phyloP scores from a whole-genome alignment of 2,329 filamentous ascomycete species.

The Grosmannia clavigera region DNA sequence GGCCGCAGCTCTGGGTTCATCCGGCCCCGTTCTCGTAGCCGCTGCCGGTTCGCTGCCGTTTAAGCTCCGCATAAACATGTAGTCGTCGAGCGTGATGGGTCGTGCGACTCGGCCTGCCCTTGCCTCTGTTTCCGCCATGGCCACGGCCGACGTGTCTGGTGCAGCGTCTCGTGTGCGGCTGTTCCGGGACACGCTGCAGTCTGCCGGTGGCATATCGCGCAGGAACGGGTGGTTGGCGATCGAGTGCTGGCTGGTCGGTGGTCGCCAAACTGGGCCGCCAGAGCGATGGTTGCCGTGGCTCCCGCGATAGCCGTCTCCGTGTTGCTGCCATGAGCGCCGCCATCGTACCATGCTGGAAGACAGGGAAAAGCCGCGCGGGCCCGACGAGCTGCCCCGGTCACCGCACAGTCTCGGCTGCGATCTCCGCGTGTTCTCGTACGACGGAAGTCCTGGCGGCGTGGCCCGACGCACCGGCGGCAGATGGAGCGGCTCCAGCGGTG shows the following conservation, averaged over 20 bases:
- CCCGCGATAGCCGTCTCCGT: not conserved
- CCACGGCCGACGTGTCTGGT: not conserved
- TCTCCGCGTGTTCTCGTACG: slow-evolving; percentile 7
- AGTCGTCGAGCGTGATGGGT: slow-evolving; percentile 10
- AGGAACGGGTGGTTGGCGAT: slow-evolving; percentile 8
- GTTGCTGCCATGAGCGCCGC: not conserved
- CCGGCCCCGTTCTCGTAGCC: not conserved
- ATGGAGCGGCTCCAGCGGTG: slow-evolving; percentile 4
- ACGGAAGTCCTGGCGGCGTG: slow-evolving; percentile 11
- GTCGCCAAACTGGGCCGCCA: slow-evolving; percentile 7
- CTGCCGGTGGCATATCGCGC: not conserved
- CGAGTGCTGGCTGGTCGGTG: slow-evolving; percentile 12
- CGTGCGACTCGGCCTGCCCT: slow-evolving; percentile 4
- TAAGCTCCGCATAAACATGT: slow-evolving; percentile 7
- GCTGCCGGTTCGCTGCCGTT: not conserved
- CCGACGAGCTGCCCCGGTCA: not conserved
- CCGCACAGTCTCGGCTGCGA: not conserved
- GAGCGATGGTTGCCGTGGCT: not conserved
- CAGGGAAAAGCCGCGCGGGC: not conserved
- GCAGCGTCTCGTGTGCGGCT: not conserved
- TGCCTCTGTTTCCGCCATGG: slow-evolving; percentile 7
- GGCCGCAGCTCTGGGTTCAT: not conserved
- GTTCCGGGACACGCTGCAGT: not conserved
- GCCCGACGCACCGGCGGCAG: slow-evolving; percentile 7
- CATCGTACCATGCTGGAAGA: not conserved